Conservation (phyloP, 768 basidiomycete species). For the Mycena vitilis region DNA sequence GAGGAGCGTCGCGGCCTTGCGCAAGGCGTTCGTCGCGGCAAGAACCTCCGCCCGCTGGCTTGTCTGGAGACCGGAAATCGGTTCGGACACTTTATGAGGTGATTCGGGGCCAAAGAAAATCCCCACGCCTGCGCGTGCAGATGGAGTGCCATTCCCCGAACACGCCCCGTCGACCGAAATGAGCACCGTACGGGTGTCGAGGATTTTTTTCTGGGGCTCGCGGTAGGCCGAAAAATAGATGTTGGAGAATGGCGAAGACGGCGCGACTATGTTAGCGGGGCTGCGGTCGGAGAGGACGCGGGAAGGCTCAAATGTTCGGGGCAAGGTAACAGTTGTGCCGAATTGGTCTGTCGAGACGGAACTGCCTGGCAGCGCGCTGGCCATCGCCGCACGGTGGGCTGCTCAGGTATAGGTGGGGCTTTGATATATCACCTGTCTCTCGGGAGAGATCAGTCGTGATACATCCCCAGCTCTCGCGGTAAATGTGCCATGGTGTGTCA, state of each 20-base stretch:
- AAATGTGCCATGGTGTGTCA: too few species aligned
- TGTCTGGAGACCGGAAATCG: slow-evolving; percentile 27
- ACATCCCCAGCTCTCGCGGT: too few species aligned
- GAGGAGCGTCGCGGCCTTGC: slow-evolving; percentile 3
- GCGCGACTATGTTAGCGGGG: slow-evolving; percentile 21
- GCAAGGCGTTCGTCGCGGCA: slow-evolving; percentile 26
- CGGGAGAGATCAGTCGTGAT: too few species aligned
- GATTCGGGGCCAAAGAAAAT: slow-evolving; percentile 33
- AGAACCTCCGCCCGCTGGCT: slow-evolving; percentile 35
- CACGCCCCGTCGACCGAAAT: slow-evolving; percentile 32
- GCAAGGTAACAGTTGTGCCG: slow-evolving; percentile 29
- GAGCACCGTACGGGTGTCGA: slow-evolving; percentile 29
- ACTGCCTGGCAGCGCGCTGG: slow-evolving; percentile 27
- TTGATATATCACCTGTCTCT: too few species aligned
- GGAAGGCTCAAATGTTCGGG: slow-evolving; percentile 30
- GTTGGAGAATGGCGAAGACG: slow-evolving; percentile 27
- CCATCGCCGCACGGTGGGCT: slow-evolving; percentile 19
- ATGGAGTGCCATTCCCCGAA: slow-evolving; percentile 26
- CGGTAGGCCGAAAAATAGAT: slow-evolving; percentile 20
- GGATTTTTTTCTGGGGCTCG: slow-evolving; percentile 32
- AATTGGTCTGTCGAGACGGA: slow-evolving; percentile 28
- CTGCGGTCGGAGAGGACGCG: slow-evolving; percentile 10
- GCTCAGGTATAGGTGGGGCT: too few species aligned
- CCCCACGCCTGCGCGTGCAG: slow-evolving; percentile 27
- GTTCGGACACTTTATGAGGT: slow-evolving; percentile 30